Conservation (phyloP, 78 protist genomes). For the Mantamonas sphyraenae region DNA sequence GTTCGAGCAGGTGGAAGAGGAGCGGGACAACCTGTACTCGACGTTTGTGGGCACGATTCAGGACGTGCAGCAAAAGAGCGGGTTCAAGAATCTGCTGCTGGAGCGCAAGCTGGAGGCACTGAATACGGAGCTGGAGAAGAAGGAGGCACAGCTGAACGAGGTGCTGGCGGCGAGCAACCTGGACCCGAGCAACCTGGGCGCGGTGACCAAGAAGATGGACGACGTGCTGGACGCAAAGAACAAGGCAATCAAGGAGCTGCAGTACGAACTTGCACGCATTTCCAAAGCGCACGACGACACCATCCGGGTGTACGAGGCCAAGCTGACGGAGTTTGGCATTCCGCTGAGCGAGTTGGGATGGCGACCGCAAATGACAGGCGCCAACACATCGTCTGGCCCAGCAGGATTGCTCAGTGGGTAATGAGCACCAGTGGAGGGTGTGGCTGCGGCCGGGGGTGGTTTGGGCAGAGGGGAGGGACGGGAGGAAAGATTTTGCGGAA, state of each 20-base stretch:
- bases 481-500: too few relatives aligned
- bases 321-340: conserved; percentile 50
- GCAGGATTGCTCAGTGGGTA: too few relatives aligned
- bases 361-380: not conserved
- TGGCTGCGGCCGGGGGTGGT: too few relatives aligned
- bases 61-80: conserved; percentile 46
- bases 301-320: conserved; percentile 39
- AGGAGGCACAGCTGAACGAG: conserved; percentile 74
- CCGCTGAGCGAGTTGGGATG: conserved; percentile 49
- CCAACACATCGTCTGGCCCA: too few relatives aligned
- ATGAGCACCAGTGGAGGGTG: too few relatives aligned
- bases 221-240: conserved; percentile 61
- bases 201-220: conserved; percentile 43
- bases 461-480: too few relatives aligned
- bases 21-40: conserved; percentile 66
- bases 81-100: conserved; percentile 55
- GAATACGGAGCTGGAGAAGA: conserved; percentile 42
- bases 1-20: conserved; percentile 22
- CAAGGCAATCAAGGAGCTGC: conserved; percentile 44
- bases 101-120: conserved; percentile 55
- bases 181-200: conserved; percentile 45
- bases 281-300: conserved; percentile 47
- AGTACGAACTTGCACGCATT: conserved; percentile 23
- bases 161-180: conserved; percentile 57
- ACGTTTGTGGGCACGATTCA: conserved; percentile 34